Base-by-base conservation (phyloP, 2,329 filamentous ascomycete species). In the Bisporella sp. region DNA sequence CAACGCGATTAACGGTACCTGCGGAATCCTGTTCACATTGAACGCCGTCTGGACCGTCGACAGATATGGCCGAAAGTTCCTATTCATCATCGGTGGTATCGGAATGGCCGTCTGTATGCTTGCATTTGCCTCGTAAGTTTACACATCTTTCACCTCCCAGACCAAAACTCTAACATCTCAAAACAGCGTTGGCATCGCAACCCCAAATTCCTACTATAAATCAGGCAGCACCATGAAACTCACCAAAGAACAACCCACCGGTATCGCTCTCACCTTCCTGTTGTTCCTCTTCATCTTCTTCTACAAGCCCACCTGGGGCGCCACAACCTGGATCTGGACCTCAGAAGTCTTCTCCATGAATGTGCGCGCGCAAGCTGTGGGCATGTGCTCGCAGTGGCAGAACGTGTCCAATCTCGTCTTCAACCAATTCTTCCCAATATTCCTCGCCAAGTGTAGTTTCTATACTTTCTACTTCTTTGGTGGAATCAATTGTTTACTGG, bases 41-140 rank as follows among this genome's bases (percentile, higher is more conserved):
- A 87, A 87, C 57, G 84, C 84, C 11, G 77, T 82, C 37, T 88
- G 84, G 83, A 85, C 82, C 4, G 81, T 85, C 33, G 84, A 88
- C 64, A 76, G 83, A 46, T 87, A 84, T 57, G 85, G 84, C 37
- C 77, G 84, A 47, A 83, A 84, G 59, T 82, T 84, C 71, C 71
- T 88, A 51, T 75, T 89, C 60, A 82, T 88, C 50, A 72, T 82
- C 35, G 84, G 85, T 60, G 83, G 77, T 40, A 67, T 82, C 42
- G 84, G 84, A 37, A 88, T 88, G 78, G 81, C 76, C 4, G 53
- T 79, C 7, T 87, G 82, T 70, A 88, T 89, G 82, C 70, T 88
- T 51, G 77, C 84, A 52, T 82, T 84, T 12, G 71, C 78, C 0
- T 67, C 75, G 1, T 74, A 81, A 9, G 77, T 78, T 78, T 76